A percentile compares a stretch with the other conserved stretches of the same genome.
Evolutionary conservation across 371 early-diverging fungal species (phyloP).

Genomic region (Batrachochytrium dendrobatidis): DNA sequence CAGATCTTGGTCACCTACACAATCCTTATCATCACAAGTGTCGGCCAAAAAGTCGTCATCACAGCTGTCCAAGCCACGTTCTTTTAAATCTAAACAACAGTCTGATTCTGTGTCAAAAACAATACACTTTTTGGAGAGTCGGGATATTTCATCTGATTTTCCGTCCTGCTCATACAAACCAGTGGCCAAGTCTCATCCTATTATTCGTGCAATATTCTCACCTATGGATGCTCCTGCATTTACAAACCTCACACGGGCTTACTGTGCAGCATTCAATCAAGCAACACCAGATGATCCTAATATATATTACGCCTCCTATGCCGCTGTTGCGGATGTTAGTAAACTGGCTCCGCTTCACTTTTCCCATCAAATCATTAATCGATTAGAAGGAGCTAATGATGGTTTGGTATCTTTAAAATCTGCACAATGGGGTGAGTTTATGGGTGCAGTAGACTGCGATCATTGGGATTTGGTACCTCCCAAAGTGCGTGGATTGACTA

Average conservation of each 20-base stretch:
- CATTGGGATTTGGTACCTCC: slow-evolving; percentile 73
- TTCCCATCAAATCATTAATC: slow-evolving; percentile 47
- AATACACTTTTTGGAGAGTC: too few relatives aligned
- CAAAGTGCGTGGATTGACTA: slow-evolving; percentile 9
- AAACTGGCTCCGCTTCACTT: slow-evolving; percentile 37
- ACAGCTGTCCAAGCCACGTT: too few relatives aligned
- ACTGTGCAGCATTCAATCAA: slow-evolving; percentile 73
- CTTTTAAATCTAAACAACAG: too few relatives aligned
- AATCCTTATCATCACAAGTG: not conserved
- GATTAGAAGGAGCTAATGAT: slow-evolving; percentile 82
- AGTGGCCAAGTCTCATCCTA: slow-evolving; percentile 6
- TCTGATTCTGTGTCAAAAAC: too few relatives aligned
- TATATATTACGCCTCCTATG: slow-evolving; percentile 68
- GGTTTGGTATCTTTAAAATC: slow-evolving; percentile 76
- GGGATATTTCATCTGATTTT: too few relatives aligned
- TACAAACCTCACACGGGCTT: slow-evolving; percentile 78
- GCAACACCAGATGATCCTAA: slow-evolving; percentile 68
- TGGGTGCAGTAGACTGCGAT: slow-evolving; percentile 69
- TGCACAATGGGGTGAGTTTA: slow-evolving; percentile 81
- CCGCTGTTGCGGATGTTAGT: slow-evolving; percentile 47
- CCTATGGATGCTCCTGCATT: slow-evolving; percentile 81
- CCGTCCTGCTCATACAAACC: slow-evolving; percentile 1
- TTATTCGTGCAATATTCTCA: slow-evolving; percentile 17
- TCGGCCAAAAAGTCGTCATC: not conserved
- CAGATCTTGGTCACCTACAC: not conserved